Percentiles rank a stretch among this genome's conserved stretches.
phyloP scores from a whole-genome alignment of 75 land plant species.

The Ceratopteris richardii region DNA sequence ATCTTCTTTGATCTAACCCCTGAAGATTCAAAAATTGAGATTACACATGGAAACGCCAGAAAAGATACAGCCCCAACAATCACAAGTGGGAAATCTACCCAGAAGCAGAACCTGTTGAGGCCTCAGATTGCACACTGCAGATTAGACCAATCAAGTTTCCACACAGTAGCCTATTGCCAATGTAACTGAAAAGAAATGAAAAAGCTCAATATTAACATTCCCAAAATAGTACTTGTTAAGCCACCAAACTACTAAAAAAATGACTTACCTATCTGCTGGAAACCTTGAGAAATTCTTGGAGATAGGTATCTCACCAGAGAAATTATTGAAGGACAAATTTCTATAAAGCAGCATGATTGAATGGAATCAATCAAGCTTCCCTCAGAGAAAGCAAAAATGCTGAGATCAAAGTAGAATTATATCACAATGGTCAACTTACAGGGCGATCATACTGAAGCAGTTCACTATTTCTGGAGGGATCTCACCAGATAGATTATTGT shows the following conservation, averaged over 20 bases:
- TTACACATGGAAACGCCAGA: not conserved
- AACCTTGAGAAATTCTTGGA: slow-evolving; percentile 43
- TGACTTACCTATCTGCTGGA: slow-evolving; percentile 35
- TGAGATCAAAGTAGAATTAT: not conserved
- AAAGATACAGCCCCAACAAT: not conserved
- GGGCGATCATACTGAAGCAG: slow-evolving; percentile 49
- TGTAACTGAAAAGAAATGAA: slow-evolving; percentile 26
- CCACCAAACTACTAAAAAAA: not conserved
- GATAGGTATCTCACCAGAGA: slow-evolving; percentile 38
- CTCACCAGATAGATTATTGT: slow-evolving; percentile 50
- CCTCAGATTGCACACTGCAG: slow-evolving; percentile 3
- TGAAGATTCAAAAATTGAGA: not conserved
- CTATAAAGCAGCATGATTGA: slow-evolving; percentile 13
- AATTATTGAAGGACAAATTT: slow-evolving; percentile 48
- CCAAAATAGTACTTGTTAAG: not conserved
- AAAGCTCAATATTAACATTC: too few relatives aligned
- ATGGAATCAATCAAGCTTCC: too few relatives aligned
- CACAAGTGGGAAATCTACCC: not conserved
- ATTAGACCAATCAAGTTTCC: slow-evolving; percentile 12
- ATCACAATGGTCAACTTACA: slow-evolving; percentile 24
- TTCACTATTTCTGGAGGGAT: slow-evolving; percentile 55
- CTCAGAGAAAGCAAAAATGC: too few relatives aligned
- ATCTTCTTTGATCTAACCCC: not conserved
- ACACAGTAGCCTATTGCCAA: slow-evolving; percentile 41
- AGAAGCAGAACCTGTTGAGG: slow-evolving; percentile 29